These are phyloP conservation scores for Heracleum sosnowskyi DNA, from an alignment of 129 eudicot species.

Conservation along the genomic window DNA sequence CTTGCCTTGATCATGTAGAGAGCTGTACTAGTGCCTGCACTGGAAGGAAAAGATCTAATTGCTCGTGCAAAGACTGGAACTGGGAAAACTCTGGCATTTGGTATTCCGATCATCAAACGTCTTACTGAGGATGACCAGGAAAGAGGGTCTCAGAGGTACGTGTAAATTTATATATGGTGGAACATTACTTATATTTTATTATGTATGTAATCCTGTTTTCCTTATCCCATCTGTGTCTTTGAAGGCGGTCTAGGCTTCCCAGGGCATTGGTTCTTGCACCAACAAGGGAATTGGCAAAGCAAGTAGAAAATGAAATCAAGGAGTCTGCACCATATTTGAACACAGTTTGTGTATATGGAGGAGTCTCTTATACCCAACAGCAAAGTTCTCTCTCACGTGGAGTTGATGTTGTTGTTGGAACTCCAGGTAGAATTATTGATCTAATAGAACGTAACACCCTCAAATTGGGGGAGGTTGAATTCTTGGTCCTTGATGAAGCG, in stretches of 20 bases:
- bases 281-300: slow-evolving; percentile 89
- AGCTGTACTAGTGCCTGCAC: slow-evolving; percentile 86
- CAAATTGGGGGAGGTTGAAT: slow-evolving; percentile 76
- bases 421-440: slow-evolving; percentile 97
- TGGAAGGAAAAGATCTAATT: slow-evolving; percentile 87
- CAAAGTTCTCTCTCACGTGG: slow-evolving; percentile 85
- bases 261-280: slow-evolving; percentile 89
- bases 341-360: slow-evolving; percentile 97
- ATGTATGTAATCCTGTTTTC: background rate
- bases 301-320: slow-evolving; percentile 89
- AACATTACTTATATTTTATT: background rate
- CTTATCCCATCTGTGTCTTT: slow-evolving; percentile 10
- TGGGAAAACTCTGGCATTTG: slow-evolving; percentile 94
- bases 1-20: slow-evolving; percentile 43
- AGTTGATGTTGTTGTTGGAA: slow-evolving; percentile 98
- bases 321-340: slow-evolving; percentile 92
- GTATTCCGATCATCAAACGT: slow-evolving; percentile 80
- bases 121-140: slow-evolving; percentile 56
- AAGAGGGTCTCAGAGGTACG: slow-evolving; percentile 59
- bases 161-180: background rate
- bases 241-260: slow-evolving; percentile 78
- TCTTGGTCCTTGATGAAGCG: slow-evolving; percentile 95
- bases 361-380: slow-evolving; percentile 70
- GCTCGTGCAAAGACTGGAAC: slow-evolving; percentile 99
- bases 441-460: slow-evolving; percentile 68